phyloP scores from a whole-genome alignment of 2,329 filamentous ascomycete genomes.

The Fusarium pseudograminearum region DNA sequence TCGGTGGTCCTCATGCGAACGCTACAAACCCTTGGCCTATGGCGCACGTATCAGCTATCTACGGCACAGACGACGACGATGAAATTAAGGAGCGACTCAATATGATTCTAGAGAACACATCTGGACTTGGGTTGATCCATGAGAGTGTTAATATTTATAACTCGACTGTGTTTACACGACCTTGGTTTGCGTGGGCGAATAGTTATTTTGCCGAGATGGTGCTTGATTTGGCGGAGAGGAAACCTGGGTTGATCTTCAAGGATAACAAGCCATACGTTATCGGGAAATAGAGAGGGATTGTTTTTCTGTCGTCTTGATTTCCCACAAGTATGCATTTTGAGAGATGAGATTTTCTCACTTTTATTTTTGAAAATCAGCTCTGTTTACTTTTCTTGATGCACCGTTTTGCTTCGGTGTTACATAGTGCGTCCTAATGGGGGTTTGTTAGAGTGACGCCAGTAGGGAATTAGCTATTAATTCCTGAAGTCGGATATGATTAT shows the following conservation, averaged over 20 bases:
- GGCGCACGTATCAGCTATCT: constrained; percentile 22
- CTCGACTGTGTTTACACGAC: constrained; percentile 14
- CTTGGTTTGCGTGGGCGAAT: constrained; percentile 33
- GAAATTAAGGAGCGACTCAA: constrained; percentile 11
- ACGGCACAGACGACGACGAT: constrained; percentile 6
- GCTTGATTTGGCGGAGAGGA: constrained; percentile 17
- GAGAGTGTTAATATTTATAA: constrained; percentile 26
- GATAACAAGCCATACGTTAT: constrained; percentile 14
- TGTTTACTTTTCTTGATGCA: too few relatives aligned
- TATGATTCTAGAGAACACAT: constrained; percentile 22
- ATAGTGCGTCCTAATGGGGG: too few relatives aligned
- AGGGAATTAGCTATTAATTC: too few relatives aligned
- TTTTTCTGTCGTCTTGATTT: not conserved
- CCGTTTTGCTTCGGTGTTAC: too few relatives aligned
- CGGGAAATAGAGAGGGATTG: not conserved
- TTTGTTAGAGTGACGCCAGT: too few relatives aligned
- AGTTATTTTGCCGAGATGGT: constrained; percentile 31
- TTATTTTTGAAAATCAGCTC: too few relatives aligned
- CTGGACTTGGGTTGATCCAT: constrained; percentile 14
- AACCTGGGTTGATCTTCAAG: constrained; percentile 15
- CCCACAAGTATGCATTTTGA: too few relatives aligned
- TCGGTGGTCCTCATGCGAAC: constrained; percentile 23
- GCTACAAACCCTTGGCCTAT: constrained; percentile 28
- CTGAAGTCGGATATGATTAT: too few relatives aligned
- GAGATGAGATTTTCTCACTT: too few relatives aligned